Evolutionary conservation across 2,329 filamentous ascomycete species (phyloP), one percentile per base, ranked within the genome.

Genomic region (Pseudopithomyces chartarum): DNA sequence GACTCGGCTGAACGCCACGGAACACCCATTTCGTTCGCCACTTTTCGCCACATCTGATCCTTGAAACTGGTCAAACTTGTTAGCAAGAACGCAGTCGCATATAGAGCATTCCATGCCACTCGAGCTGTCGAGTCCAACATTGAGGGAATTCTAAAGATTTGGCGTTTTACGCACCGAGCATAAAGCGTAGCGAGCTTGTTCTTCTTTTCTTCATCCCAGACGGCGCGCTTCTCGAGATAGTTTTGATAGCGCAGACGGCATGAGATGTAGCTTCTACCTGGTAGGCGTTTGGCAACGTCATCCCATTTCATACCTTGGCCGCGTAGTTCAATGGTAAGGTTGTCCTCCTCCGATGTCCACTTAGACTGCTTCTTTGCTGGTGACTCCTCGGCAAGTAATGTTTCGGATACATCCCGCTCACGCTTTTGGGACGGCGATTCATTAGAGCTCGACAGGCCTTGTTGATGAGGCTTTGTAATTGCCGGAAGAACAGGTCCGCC

Each of bases 241-340:
- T 98, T 98, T 71, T 98, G 94, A 75, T 97, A 98, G 71, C 97
- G 92, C 50, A 98, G 83, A 40, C 94, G 88, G 76, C 94, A 98
- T 68, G 92, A 96, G 69, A 97, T 97, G 55, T 92, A 89, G 76
- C 92, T 97, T 67, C 94, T 87, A 57, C 94, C 94, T 3, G 92
- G 92, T 48, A 98, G 81, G 54, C 88, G 86, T 80, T 94, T 96
- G 59, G 92, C 95, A 68, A 98, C 97, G 76, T 98, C 94, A 73
- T 97, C 94, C 94, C 94, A 98, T 74, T 97, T 98, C 91, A 97
- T 96, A 8, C 91, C 91, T 66, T 88, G 88, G 38, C 92, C 91
- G 56, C 94, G 87, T 60, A 98, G 85, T 74, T 95, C 90, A 68
- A 97, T 97, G 66, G 96, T 96, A 46, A 95, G 80, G 17, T 90